These are phyloP conservation scores for Hondaea fermentalgiana DNA, from an alignment of 108 stramenopile species.

Conservation along the genomic window DNA sequence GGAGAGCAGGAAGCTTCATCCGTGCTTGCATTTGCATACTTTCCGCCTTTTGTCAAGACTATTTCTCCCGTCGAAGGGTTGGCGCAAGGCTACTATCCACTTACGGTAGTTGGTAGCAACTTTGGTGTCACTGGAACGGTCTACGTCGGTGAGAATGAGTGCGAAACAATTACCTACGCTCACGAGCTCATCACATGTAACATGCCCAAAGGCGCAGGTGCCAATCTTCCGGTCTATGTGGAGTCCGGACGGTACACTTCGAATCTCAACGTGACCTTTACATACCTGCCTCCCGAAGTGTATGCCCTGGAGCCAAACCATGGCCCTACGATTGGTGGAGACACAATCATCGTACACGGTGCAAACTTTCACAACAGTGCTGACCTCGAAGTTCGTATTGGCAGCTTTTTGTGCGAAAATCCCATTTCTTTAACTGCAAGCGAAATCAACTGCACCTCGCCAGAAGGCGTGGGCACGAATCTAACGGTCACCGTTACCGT, in stretches of 20 bases:
- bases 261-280: not conserved
- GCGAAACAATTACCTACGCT: not conserved
- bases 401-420: not conserved
- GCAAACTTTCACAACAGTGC: not conserved
- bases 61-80: not conserved
- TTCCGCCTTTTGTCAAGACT: not conserved
- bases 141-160: not conserved
- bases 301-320: not conserved
- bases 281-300: not conserved
- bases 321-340: not conserved
- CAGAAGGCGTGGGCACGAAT: not conserved
- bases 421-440: not conserved
- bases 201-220: not conserved
- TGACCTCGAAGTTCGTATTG: not conserved
- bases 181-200: not conserved
- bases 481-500: not conserved
- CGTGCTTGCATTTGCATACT: not conserved
- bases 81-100: not conserved
- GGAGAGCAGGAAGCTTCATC: not conserved
- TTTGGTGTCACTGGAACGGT: not conserved
- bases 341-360: not conserved
- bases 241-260: not conserved
- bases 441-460: not conserved
- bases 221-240: not conserved
- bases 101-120: not conserved